Base-by-base conservation (phyloP, 148 eudicot genomes). In the Rhododendron williamsianum region DNA sequence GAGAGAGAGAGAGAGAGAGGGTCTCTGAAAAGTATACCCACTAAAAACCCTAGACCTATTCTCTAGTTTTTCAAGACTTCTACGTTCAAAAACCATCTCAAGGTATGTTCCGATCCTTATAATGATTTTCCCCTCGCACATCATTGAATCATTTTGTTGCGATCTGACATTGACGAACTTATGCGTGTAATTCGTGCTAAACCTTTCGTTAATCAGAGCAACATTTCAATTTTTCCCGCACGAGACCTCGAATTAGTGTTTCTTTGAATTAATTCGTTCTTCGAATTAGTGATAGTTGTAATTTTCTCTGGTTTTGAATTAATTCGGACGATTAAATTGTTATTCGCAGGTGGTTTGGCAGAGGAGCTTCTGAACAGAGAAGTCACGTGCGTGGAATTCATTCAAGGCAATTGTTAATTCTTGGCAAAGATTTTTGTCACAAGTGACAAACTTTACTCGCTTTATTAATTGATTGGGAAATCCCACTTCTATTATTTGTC, bases 401-500 rank as follows among this genome's bases (percentile, higher is more conserved):
- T 18, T 25, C 54, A 16, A 12, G 63, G 6, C 41, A 45, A 41
- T 25, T 43, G 48, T 84, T 84, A 15, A 16, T 84, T 35, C 12
- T 36, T 56, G 36, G 56, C 63, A 52, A 25, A 72, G 19, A 69
- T 48, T 76, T 78, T 36, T 81, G 72, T 36, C 51, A 9, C 30
- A 76, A 25, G 49, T 76, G 43, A 51, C 27, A 78, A 13, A 10
- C 15, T 56, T 77, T 36, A 12, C 56, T 79, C 58, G 1, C 1
- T 25, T 12, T 49, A 6, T 27, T 4, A 12, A 5, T 78, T 48
- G 81, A 78, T 49, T 78, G 36, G 23, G 15, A 25, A 79, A 19
- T 54, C 60, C 58, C 25, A 80, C 43, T 80, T 30, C 41, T 16
- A 23, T 80, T 41, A 80, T 67, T 82, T 25, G 84, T 82, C 41